Conservation (phyloP, 2,329 filamentous ascomycete species). For the Boeremia exigua region DNA sequence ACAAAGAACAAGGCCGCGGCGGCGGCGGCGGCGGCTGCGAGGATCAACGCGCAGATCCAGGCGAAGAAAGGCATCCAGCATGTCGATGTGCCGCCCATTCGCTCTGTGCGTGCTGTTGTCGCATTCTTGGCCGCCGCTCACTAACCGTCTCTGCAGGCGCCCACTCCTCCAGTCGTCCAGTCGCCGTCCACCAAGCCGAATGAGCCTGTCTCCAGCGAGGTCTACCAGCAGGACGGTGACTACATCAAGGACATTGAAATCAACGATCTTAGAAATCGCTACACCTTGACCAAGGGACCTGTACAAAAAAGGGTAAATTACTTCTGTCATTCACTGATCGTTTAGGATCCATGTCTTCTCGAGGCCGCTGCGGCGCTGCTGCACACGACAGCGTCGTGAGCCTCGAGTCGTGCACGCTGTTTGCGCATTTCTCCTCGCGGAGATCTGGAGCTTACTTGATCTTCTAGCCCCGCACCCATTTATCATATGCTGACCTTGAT, state of each 20-base stretch:
- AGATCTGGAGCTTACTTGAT: constrained; percentile 57
- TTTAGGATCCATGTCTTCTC: constrained; percentile 53
- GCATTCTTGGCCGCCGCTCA: neutral
- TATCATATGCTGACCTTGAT: constrained; percentile 91
- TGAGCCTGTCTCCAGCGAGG: constrained; percentile 69
- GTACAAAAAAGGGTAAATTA: constrained; percentile 99
- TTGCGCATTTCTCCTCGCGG: constrained; percentile 44
- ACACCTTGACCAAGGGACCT: constrained; percentile 94
- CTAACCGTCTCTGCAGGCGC: constrained; percentile 44
- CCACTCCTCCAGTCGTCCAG: constrained; percentile 60
- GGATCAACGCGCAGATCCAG: constrained; percentile 56
- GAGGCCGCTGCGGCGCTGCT: constrained; percentile 32
- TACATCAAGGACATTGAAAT: constrained; percentile 99
- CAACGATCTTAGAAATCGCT: constrained; percentile 96
- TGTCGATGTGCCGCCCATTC: constrained; percentile 84
- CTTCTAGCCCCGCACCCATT: constrained; percentile 62
- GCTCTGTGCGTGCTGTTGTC: constrained; percentile 55
- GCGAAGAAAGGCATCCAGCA: constrained; percentile 86
- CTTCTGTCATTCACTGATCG: constrained; percentile 72
- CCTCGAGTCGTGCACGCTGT: constrained; percentile 36
- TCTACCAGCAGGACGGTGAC: constrained; percentile 95
- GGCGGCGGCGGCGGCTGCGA: constrained; percentile 77
- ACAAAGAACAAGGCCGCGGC: constrained; percentile 67
- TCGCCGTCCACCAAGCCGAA: constrained; percentile 59
- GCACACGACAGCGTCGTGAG: constrained; percentile 65